Base-by-base conservation (phyloP, 768 basidiomycete species). In the Pilatotrama ljubarskyi region DNA sequence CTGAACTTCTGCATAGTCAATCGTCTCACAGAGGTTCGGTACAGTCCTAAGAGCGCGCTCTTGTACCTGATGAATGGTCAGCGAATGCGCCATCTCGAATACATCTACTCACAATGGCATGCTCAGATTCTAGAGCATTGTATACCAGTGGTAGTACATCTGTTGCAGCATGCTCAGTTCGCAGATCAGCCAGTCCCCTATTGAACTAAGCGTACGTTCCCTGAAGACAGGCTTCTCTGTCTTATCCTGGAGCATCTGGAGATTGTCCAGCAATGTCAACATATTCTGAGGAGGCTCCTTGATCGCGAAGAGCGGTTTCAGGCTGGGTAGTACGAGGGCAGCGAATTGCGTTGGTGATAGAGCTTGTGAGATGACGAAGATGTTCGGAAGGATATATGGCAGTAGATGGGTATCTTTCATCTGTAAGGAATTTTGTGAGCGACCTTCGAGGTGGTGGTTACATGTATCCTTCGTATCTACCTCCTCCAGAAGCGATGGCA, bases 221-320 rank as follows among this genome's bases (percentile, higher is more conserved):
- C 91, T 80, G 73, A 98, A 98, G 3, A 90, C 83, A 10, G 74
- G 75, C 63, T 94, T 93, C 54, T 91, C 87, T 1, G 94, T 95
- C 76, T 99, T 99, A 59, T 80, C 84, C 67, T 95, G 93, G 26
- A 99, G 79, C 76, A 95, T 83, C 22, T 82, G 77, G 8, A 99
- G 79, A 67, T 96, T 96, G 66, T 98, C 95, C 44, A 99, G 73
- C 24, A 99, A 75, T 0, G 94, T 95, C 51, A 98, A 73, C 92
- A 98, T 96, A 64, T 95, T 97, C 74, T 98, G 95, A 0, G 96
- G 95, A 17, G 97, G 96, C 67, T 99, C 97, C 71, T 91, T 94
- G 69, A 98, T 77, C 0, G 78, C 80, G 64, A 99, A 99, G 17
- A 99, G 74, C 0, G 95, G 96, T 68, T 90, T 94, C 36, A 98